These are phyloP conservation scores for Candida dubliniensis DNA, from an alignment of 1,139 yeast genomes.

Conservation along the genomic window DNA sequence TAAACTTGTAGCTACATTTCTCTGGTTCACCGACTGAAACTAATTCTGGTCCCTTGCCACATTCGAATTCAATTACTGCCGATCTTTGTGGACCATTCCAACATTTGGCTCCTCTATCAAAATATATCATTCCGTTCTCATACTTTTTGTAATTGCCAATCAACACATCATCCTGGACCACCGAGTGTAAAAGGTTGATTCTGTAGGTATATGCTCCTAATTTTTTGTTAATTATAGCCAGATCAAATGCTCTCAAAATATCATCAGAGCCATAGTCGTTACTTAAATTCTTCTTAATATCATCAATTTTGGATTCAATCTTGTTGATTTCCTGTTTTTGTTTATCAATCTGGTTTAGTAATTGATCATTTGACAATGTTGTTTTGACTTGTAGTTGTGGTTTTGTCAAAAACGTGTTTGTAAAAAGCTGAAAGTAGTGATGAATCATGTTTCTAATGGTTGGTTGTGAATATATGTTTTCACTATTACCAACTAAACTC, in stretches of 20 bases:
- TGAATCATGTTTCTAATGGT: constrained; percentile 26
- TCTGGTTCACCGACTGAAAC: constrained; percentile 81
- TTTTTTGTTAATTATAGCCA: constrained; percentile 46
- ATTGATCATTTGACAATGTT: constrained; percentile 10
- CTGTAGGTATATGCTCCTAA: constrained; percentile 74
- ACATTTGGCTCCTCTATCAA: constrained; percentile 73
- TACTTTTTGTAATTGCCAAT: constrained; percentile 54
- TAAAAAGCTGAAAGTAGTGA: constrained; percentile 20
- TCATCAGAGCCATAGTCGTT: constrained; percentile 61
- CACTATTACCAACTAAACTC: constrained; percentile 7
- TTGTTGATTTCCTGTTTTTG: constrained; percentile 21
- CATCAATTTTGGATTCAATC: constrained; percentile 18
- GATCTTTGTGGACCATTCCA: constrained; percentile 94
- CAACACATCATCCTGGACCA: constrained; percentile 59
- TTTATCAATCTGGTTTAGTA: constrained; percentile 10
- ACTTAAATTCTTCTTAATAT: constrained; percentile 20
- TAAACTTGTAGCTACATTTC: constrained; percentile 75
- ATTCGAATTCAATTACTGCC: constrained; percentile 61
- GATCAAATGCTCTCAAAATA: constrained; percentile 58
- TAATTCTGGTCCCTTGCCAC: constrained; percentile 63
- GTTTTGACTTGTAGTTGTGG: constrained; percentile 8
- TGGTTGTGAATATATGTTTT: constrained; percentile 16
- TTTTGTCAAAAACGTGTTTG: constrained; percentile 12
- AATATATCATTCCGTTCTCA: constrained; percentile 40
- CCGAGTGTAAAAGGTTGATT: constrained; percentile 56